A percentile compares a stretch with the other conserved stretches of the same genome.
Evolutionary conservation across 306 rosid species (phyloP).

Genomic region (Elaeagnus macrophylla): DNA sequence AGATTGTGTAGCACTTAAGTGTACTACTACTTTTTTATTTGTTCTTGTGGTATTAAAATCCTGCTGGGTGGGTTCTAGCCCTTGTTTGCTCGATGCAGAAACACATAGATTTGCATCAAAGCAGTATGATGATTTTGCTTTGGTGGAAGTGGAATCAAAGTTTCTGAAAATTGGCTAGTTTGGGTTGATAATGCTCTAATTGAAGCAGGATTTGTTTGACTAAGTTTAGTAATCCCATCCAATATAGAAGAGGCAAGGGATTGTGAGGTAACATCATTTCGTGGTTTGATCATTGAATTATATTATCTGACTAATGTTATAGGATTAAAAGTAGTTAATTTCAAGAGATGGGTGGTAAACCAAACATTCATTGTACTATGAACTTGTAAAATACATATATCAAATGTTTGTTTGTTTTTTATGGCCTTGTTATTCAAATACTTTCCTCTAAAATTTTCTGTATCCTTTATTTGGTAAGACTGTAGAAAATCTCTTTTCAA

Average conservation of each 20-base stretch:
- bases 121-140: slow-evolving; percentile 30
- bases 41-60: slow-evolving; percentile 39
- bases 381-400: slow-evolving; percentile 36
- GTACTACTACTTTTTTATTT: slow-evolving; percentile 37
- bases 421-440: slow-evolving; percentile 20
- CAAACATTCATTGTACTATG: slow-evolving; percentile 40
- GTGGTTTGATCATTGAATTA: slow-evolving; percentile 40
- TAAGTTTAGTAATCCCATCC: slow-evolving; percentile 35
- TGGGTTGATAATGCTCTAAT: slow-evolving; percentile 23
- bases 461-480: slow-evolving; percentile 1
- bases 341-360: slow-evolving; percentile 43
- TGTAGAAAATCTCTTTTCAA: too few relatives aligned
- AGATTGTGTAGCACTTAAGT: slow-evolving; percentile 41
- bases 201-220: slow-evolving; percentile 33
- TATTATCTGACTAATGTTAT: slow-evolving; percentile 45
- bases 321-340: slow-evolving; percentile 44
- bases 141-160: slow-evolving; percentile 14
- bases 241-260: slow-evolving; percentile 34
- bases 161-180: slow-evolving; percentile 22
- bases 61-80: slow-evolving; percentile 17
- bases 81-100: slow-evolving; percentile 19
- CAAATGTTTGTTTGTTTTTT: slow-evolving; percentile 36
- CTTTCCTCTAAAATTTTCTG: neutral
- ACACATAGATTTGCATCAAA: slow-evolving; percentile 42
- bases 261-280: slow-evolving; percentile 28